Base-by-base conservation (phyloP, 306 rosid species). In the Parietaria judaica region DNA sequence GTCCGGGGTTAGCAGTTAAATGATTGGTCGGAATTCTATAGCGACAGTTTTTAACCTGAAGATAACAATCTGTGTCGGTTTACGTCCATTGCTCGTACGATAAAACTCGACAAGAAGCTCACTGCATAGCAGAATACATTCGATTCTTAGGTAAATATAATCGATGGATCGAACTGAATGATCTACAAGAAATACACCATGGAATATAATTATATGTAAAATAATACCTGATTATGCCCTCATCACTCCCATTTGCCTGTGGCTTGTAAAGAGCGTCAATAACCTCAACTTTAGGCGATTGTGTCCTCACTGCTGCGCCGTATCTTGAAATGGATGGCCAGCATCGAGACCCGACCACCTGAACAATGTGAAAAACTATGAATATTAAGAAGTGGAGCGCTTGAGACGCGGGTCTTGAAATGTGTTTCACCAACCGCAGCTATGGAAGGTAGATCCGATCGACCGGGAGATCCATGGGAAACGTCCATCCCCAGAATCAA, bases 401-500 rank as follows among this genome's bases (percentile, higher is more conserved):
- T 38, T 47, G 68, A 8, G 52, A 64, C n/a, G 15, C 10, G 9
- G 7, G 5, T 69, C 54, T 56, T 55, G 50, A 16, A 37, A 59
- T 8, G 36, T 59, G 50, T 34, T 57, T 57, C 66, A 66, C 67
- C 65, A 77, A 91, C 98, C 17, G 98, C 98, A 49, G 96, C 94
- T 65, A 92, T 67, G 15, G 96, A 92, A 69, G 98, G 96, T 63
- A 68, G 38, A 63, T 85, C 92, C 71, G 92, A 76, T 54, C 57
- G 81, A 50, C 90, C 84, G 56, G 80, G 86, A 62, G 92, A 78
- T 37, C 86, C 83, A 52, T 88, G 98, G 37, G 96, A 92, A 31
- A 88, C 96, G 70, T 92, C 98, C 89, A 92, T 85, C 47, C 98
- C 98, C 80, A 92, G 70, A 75, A 91, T 91, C 83, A 91, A 61